These are phyloP conservation scores for Tranzscheliella williamsii DNA, from an alignment of 1,284 basidiomycete genomes.

Conservation along the genomic window DNA sequence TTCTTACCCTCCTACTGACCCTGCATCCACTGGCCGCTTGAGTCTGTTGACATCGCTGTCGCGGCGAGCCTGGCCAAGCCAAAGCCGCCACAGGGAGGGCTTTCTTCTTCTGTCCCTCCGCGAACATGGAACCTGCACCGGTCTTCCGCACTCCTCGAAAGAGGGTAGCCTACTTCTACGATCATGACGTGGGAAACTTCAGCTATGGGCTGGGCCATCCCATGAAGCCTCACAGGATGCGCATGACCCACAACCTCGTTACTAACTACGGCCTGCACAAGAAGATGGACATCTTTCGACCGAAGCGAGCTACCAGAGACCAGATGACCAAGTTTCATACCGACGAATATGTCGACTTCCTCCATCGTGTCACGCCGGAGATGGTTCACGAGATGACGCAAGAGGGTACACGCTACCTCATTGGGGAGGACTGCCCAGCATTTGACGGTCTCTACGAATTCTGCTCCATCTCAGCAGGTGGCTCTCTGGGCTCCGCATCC, in stretches of 20 bases:
- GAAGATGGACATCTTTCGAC: constrained; percentile 84
- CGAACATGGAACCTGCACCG: constrained; percentile 45
- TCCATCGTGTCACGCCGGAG: constrained; percentile 78
- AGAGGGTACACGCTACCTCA: constrained; percentile 66
- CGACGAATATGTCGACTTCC: constrained; percentile 94
- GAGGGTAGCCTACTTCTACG: constrained; percentile 51
- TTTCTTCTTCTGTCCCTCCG: too few relatives aligned
- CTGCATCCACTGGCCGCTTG: too few relatives aligned
- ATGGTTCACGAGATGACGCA: constrained; percentile 68
- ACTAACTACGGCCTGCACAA: constrained; percentile 85
- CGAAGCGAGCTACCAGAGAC: constrained; percentile 77
- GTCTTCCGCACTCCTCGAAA: constrained; percentile 38
- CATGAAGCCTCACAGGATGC: constrained; percentile 79
- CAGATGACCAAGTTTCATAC: constrained; percentile 93
- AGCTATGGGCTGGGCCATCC: constrained; percentile 86
- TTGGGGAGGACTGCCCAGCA: constrained; percentile 90
- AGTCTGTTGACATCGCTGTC: too few relatives aligned
- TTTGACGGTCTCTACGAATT: constrained; percentile 98
- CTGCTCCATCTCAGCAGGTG: constrained; percentile 93
- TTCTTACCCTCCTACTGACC: too few relatives aligned
- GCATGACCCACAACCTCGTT: constrained; percentile 80
- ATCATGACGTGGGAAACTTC: constrained; percentile 74
- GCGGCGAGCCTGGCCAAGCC: too few relatives aligned
- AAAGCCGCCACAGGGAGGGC: too few relatives aligned
- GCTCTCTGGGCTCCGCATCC: constrained; percentile 77